phyloP scores from a whole-genome alignment of 1,139 yeast species.

The Suhomyces atakaporum region DNA sequence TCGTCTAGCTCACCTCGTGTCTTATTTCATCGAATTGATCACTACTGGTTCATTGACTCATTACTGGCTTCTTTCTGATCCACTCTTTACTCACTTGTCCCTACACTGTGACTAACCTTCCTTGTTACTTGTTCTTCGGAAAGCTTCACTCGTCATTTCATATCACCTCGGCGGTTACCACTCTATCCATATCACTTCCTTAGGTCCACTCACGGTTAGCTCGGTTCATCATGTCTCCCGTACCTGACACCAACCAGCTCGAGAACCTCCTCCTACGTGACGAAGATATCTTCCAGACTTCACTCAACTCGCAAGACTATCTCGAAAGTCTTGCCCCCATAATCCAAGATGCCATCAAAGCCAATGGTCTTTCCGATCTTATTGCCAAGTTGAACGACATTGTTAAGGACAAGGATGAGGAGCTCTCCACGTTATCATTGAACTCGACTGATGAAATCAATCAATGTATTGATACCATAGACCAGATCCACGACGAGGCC shows the following conservation, averaged over 20 bases:
- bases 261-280: constrained; percentile 46
- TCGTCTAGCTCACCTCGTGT: too few relatives aligned
- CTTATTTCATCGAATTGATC: too few relatives aligned
- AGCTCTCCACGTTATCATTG: constrained; percentile 62
- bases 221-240: too few relatives aligned
- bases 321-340: constrained; percentile 80
- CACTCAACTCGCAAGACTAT: constrained; percentile 66
- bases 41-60: too few relatives aligned
- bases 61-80: too few relatives aligned
- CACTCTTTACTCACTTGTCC: too few relatives aligned
- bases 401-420: constrained; percentile 61
- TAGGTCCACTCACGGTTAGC: too few relatives aligned
- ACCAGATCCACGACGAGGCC: constrained; percentile 56
- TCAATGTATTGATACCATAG: constrained; percentile 57
- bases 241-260: constrained; percentile 38
- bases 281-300: constrained; percentile 49
- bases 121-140: too few relatives aligned
- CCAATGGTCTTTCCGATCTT: constrained; percentile 57
- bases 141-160: too few relatives aligned
- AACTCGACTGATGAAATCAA: constrained; percentile 61
- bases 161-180: too few relatives aligned
- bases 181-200: too few relatives aligned
- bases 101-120: too few relatives aligned
- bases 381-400: constrained; percentile 57
- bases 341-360: constrained; percentile 64